Evolutionary conservation across 2,329 filamentous ascomycete species (phyloP).

Genomic region (Myotisia sp.): DNA sequence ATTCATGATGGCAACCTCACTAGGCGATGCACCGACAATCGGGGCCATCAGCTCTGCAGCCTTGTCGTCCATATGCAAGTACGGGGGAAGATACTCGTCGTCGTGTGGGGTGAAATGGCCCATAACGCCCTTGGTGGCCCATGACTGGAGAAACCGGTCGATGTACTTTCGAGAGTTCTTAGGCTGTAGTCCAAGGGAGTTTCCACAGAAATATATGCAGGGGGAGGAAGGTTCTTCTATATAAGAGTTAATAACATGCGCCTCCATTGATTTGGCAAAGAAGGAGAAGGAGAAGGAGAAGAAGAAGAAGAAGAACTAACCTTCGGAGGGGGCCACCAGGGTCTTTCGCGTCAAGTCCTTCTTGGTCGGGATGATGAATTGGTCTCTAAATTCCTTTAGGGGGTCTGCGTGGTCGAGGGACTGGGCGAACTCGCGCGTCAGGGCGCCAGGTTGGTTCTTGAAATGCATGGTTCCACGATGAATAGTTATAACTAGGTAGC

Average conservation of each 20-base stretch:
- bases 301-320: constrained; percentile 10
- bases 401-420: constrained; percentile 47
- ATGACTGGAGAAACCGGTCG: constrained; percentile 61
- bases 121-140: constrained; percentile 70
- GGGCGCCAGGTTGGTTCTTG: constrained; percentile 11
- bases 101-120: constrained; percentile 63
- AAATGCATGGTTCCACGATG: constrained; percentile 2
- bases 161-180: constrained; percentile 51
- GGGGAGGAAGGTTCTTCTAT: constrained; percentile 19
- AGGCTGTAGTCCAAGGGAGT: constrained; percentile 77
- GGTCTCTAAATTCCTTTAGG: constrained; percentile 46
- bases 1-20: constrained; percentile 78
- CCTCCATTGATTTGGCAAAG: too few species aligned
- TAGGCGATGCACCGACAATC: constrained; percentile 57
- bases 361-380: constrained; percentile 68
- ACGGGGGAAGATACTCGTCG: constrained; percentile 54
- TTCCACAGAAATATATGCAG: constrained; percentile 73
- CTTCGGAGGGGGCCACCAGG: constrained; percentile 27
- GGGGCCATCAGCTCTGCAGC: constrained; percentile 55
- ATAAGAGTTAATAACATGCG: too few species aligned
- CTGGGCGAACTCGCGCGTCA: constrained; percentile 27
- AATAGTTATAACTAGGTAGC: too few species aligned
- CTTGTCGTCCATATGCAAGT: constrained; percentile 65
- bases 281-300: constrained; percentile 1
- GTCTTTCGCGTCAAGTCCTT: constrained; percentile 53